Base-by-base conservation (phyloP, 2,329 filamentous ascomycete species). In the Raffaelea arxii region DNA sequence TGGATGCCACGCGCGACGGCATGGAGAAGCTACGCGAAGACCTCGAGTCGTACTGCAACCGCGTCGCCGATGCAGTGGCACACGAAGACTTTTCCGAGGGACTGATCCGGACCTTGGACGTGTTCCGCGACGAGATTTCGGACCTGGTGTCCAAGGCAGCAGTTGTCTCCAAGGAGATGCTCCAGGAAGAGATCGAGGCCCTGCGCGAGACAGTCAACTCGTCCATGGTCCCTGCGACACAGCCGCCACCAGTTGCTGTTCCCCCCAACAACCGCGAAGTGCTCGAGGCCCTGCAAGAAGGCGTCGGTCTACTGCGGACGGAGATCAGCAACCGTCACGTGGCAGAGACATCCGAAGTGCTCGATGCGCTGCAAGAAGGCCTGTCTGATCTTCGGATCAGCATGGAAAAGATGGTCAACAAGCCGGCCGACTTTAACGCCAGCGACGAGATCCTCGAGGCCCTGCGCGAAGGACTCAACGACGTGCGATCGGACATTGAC, bases 401-500 rank as follows among this genome's bases (percentile, higher is more conserved):
- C 51, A 83, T 97, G 48, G 89, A 95, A 49, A 75, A 72, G 58
- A 74, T 92, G 16, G 72, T 80, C 21, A 82, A 91, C 59, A 92
- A 88, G 65, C 86, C 89, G 5, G 70, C 79, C 1, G 89, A 94
- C 56, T 75, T 91, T 63, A 90, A 84, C 1, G 82, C 87, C 48
- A 91, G 86, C 49, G 86, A 94, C 53, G 89, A 96, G 63, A 90
- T 96, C 44, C 72, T 96, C 1, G 86, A 95, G 49, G 87, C 86
- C 0, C 73, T 97, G 47, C 94, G 85, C 60, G 75, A 81, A n/a
- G 90, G 89, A 0, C 70, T 97, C 9, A 80, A 84, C 38, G 76
- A 75, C 35, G 74, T 97, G 16, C 81, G 82, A 45, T 74, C 77
- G 2, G 90, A 96, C 42, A 86, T 96, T 53, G 84, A 89, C 47